Evolutionary conservation across 805 yeast species (phyloP).

Genomic region (Nakazawaea wyomingensis): DNA sequence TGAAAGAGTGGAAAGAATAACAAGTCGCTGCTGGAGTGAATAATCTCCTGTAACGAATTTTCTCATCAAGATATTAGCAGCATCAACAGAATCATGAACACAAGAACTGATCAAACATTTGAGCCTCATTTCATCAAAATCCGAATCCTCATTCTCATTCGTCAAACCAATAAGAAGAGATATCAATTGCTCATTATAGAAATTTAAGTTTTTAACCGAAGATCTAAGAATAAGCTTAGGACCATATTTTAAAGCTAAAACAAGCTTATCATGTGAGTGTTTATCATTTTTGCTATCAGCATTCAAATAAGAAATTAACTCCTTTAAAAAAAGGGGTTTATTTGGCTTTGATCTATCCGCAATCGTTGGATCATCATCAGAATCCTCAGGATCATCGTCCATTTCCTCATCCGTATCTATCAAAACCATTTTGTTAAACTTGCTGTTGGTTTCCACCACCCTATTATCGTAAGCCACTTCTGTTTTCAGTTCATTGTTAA

Average conservation of each 20-base stretch:
- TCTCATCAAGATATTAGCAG: constrained; percentile 40
- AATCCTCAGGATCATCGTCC: constrained; percentile 33
- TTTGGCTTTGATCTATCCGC: constrained; percentile 30
- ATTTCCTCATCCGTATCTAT: constrained; percentile 27
- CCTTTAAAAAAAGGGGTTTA: constrained; percentile 67
- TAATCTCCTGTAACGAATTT: constrained; percentile 67
- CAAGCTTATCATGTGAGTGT: constrained; percentile 44
- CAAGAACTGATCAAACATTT: constrained; percentile 61
- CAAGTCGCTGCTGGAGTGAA: constrained; percentile 73
- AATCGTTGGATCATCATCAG: constrained; percentile 49
- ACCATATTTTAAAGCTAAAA: constrained; percentile 43
- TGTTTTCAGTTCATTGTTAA: constrained; percentile 1
- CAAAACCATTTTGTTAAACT: constrained; percentile 2
- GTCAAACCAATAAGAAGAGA: constrained; percentile 45
- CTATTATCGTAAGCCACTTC: constrained; percentile 16
- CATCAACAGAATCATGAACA: constrained; percentile 35
- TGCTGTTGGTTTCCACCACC: constrained; percentile 21
- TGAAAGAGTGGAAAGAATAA: constrained; percentile 62
- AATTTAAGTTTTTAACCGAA: constrained; percentile 56
- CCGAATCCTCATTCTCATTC: constrained; percentile 49
- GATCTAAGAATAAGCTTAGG: constrained; percentile 64
- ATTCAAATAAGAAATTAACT: constrained; percentile 52
- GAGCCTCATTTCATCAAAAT: constrained; percentile 64
- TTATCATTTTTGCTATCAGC: constrained; percentile 37
- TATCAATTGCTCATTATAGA: constrained; percentile 51